Evolutionary conservation across 805 yeast species (phyloP), one percentile per base, ranked within the genome.

Genomic region (Yarrowia sp.): DNA sequence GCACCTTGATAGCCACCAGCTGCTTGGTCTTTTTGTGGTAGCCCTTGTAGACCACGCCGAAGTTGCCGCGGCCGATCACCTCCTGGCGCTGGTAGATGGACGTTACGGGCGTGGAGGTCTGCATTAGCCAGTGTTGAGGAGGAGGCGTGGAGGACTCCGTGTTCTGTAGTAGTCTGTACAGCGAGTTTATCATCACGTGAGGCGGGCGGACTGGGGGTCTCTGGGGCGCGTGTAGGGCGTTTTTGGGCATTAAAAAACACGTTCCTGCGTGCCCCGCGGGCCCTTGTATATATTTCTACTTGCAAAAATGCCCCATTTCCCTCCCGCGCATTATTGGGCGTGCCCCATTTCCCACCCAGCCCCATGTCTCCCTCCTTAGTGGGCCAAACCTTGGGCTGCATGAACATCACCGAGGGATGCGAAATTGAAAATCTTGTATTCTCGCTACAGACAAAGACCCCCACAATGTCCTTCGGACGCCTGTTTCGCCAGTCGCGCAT

Each of bases 21-120:
- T 86, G 86, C 66, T 84, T 85, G 6, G 96, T 86, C 62, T 82
- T 70, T 19, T 68, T 62, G 63, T 75, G 71, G 22, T 65, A 64
- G 46, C 96, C 99, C 72, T 91, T 92, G 74, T 93, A 94, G 4
- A 94, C 99, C 24, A 92, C 86, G 47, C 99, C 99, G 74, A 94
- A 94, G 76, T 91, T 94, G 21, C 99, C 99, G 63, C 96, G 81
- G 8, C 99, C 99, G 13, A 96, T 87, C 32, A 91, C 86, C 74
- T 94, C 97, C 13, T 93, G 86, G 49, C 97, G 81, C 69, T 87
- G 85, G 75, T 86, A 91, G 61, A 81, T 68, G n/a, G 67, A 46
- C 38, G 70, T 63, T n/a, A 67, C 69, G 67, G 74, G 36, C 44
- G 33, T 44, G 21, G 49, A 35, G 6, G 53, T 41, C 62, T 58